Base-by-base conservation (phyloP, 768 basidiomycete genomes). In the Tremella mesenterica region DNA sequence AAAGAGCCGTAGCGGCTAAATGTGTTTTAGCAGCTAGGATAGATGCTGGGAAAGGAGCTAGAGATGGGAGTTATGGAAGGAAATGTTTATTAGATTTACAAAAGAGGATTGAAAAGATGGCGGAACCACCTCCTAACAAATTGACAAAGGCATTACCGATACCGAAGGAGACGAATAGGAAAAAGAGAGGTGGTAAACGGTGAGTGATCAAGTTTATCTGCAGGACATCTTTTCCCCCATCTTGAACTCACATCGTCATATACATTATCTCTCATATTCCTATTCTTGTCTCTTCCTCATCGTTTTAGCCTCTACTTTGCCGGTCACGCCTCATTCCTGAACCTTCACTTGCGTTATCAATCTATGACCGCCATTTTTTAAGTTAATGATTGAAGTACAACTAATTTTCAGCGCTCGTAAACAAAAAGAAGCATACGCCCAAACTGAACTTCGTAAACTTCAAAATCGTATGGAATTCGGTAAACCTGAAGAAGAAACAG, bases 381-480 rank as follows among this genome's bases (percentile, higher is more conserved):
- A n/a, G n/a, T n/a, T n/a, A n/a, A n/a, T n/a, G n/a, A n/a, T n/a
- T n/a, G n/a, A n/a, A n/a, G n/a, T n/a, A n/a, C n/a, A n/a, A n/a
- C n/a, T n/a, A 36, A 9, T 43, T 20, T 43, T 2, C 59, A 95
- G 92, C 7, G 95, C 93, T 1, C 83, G 95, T 43, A 93, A 96
- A 71, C 87, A 90, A n/a, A 99, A 99, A 70, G 95, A 97, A 74
- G 91, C 90, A 1, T 92, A 92, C 67, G 91, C 90, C 4, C 87
- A 90, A 74, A 97, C 95, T 1, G 95, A 99, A 71, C 77, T 99
- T 41, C 84, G 91, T 58, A 97, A 97, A 75, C 78, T 95, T 58
- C 93, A 97, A 75, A 99, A 99, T 72, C 83, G 95, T 44, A 86
- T 97, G 86, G 82, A 78, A 51, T 97, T 99, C 64, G 95, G 93